phyloP scores from a whole-genome alignment of 1,284 basidiomycete species.

The Naganishia liquefaciens region DNA sequence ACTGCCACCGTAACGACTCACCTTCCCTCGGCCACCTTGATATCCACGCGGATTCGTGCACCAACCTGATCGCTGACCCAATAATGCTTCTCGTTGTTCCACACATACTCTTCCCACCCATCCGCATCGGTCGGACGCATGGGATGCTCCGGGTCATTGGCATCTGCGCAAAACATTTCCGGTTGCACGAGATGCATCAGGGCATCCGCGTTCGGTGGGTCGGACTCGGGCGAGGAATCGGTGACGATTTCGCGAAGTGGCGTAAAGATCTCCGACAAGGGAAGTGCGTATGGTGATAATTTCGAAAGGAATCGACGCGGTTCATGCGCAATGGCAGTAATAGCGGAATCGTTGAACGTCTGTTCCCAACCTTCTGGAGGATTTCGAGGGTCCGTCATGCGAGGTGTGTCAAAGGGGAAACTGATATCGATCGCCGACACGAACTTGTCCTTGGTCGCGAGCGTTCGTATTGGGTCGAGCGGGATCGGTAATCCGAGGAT shows the following conservation, averaged over 20 bases:
- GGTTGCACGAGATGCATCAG: conserved; percentile 47
- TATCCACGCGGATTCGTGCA: conserved; percentile 50
- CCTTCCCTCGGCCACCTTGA: conserved; percentile 46
- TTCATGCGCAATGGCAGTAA: conserved; percentile 40
- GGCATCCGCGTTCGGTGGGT: conserved; percentile 40
- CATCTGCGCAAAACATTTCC: conserved; percentile 51
- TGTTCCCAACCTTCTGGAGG: conserved; percentile 47
- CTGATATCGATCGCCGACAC: conserved; percentile 43
- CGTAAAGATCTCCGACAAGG: conserved; percentile 44
- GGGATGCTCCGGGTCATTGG: conserved; percentile 48
- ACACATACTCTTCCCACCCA: conserved; percentile 50
- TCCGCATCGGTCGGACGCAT: conserved; percentile 45
- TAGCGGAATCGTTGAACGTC: conserved; percentile 41
- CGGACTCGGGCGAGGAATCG: conserved; percentile 35
- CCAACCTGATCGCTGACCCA: conserved; percentile 48
- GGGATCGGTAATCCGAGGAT: conserved; percentile 44
- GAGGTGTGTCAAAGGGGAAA: conserved; percentile 43
- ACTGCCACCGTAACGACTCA: conserved; percentile 23
- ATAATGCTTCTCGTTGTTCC: conserved; percentile 53
- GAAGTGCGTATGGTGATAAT: conserved; percentile 45
- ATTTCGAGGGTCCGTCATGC: conserved; percentile 35
- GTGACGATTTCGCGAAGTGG: conserved; percentile 48
- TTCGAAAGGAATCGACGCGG: conserved; percentile 44
- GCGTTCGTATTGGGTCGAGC: conserved; percentile 38
- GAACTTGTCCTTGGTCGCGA: conserved; percentile 42